These are phyloP conservation scores for Furcasterigmium furcatum DNA, from an alignment of 2,329 filamentous ascomycete species.

Conservation along the genomic window DNA sequence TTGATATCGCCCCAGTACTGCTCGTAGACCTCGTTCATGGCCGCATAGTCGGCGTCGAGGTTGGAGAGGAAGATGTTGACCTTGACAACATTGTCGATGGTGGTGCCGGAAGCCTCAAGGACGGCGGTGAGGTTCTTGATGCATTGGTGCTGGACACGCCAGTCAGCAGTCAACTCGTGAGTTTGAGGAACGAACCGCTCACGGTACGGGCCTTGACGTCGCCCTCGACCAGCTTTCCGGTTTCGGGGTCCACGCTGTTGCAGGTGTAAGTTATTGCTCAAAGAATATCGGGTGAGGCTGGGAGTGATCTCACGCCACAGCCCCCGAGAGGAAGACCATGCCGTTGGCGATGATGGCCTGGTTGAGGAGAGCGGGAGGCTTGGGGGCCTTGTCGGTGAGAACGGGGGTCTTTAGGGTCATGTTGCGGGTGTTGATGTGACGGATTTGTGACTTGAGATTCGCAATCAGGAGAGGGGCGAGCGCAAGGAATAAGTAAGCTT, in stretches of 20 bases:
- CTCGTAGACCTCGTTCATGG: conserved; percentile 72
- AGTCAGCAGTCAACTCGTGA: no score
- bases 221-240: conserved; percentile 58
- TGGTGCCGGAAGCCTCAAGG: conserved; percentile 64
- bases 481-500: no score
- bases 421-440: conserved; percentile 4
- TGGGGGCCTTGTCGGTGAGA: conserved; percentile 28
- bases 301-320: conserved; percentile 54
- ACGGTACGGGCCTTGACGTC: conserved; percentile 64
- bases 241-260: conserved; percentile 46
- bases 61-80: conserved; percentile 69
- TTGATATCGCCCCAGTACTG: conserved; percentile 60
- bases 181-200: conserved; percentile 10
- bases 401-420: conserved; percentile 31
- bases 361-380: background rate
- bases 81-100: conserved; percentile 66
- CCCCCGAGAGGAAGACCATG: conserved; percentile 69
- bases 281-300: no score
- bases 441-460: background rate
- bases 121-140: conserved; percentile 70
- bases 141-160: conserved; percentile 57
- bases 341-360: conserved; percentile 16
- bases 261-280: background rate
- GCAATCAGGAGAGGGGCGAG: no score
- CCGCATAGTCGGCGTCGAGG: conserved; percentile 69